A percentile compares a stretch with the other conserved stretches of the same genome.
Evolutionary conservation across 805 yeast genomes (phyloP).

Genomic region (Sugiyamaella boreocaroliniensis): DNA sequence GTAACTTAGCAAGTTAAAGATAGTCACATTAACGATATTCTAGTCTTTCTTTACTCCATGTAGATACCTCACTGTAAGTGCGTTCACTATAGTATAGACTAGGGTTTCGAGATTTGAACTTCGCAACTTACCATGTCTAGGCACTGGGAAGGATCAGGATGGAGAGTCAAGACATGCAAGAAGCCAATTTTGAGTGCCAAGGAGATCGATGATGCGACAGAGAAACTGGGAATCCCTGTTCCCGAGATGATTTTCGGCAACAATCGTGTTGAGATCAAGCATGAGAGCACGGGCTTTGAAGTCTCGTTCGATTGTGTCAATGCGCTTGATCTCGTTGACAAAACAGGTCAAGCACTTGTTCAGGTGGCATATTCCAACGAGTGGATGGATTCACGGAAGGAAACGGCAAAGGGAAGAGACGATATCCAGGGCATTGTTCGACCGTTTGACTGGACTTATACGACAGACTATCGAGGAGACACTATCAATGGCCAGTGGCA

Average conservation of each 20-base stretch:
- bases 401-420: constrained; percentile 32
- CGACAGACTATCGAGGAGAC: constrained; percentile 67
- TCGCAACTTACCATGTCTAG: not conserved
- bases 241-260: constrained; percentile 98
- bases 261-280: constrained; percentile 52
- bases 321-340: constrained; percentile 57
- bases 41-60: too few species aligned
- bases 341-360: constrained; percentile 44
- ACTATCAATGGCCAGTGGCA: constrained; percentile 30
- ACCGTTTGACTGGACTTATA: constrained; percentile 96
- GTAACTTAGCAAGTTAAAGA: too few species aligned
- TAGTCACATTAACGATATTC: too few species aligned
- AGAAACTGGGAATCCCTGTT: constrained; percentile 63
- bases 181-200: constrained; percentile 68
- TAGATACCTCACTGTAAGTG: too few species aligned
- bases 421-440: constrained; percentile 56
- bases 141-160: constrained; percentile 44
- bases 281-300: constrained; percentile 35
- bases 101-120: not conserved
- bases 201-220: constrained; percentile 65
- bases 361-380: constrained; percentile 82
- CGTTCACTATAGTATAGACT: too few species aligned
- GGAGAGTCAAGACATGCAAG: constrained; percentile 70
- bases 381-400: constrained; percentile 48
- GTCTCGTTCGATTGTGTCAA: constrained; percentile 71